phyloP scores from a whole-genome alignment of 2,329 filamentous ascomycete species.

The Coniochaeta sp. region DNA sequence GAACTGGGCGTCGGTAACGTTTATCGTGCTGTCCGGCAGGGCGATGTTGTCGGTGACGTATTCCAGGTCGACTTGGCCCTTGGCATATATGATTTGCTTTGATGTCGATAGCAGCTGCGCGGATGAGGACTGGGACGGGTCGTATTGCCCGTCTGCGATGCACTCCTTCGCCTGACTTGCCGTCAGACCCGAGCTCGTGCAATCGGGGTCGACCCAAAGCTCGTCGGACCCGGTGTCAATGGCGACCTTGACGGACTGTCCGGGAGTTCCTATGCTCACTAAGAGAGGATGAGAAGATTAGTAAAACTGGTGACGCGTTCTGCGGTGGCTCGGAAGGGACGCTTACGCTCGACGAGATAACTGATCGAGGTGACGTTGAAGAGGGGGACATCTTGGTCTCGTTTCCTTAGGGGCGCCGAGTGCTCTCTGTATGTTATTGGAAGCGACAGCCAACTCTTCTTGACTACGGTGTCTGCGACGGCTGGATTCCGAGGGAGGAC shows the following conservation, averaged over 20 bases:
- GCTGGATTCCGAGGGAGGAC: not conserved
- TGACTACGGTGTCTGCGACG: not conserved
- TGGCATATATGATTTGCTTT: not conserved
- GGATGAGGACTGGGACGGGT: not conserved
- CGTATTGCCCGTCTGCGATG: not conserved
- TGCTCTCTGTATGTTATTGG: not conserved
- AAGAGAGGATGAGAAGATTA: not conserved
- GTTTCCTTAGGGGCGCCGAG: not conserved
- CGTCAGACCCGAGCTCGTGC: not conserved
- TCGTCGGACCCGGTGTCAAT: constrained; percentile 3
- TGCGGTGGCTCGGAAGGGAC: not conserved
- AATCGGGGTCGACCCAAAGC: constrained; percentile 2
- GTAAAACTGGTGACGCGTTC: not conserved
- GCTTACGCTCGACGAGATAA: not conserved
- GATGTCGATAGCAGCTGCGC: not conserved
- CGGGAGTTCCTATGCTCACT: constrained; percentile 1
- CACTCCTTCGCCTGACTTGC: not conserved
- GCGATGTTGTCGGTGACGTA: constrained; percentile 40
- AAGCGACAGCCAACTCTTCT: not conserved
- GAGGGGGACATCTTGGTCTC: not conserved
- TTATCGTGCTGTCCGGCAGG: constrained; percentile 30
- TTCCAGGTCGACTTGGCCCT: not conserved
- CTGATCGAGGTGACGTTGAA: not conserved
- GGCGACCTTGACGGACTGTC: constrained; percentile 1
- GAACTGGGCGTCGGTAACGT: constrained; percentile 50